Base-by-base conservation (phyloP, 1,139 yeast species). In the Pichia sp. region DNA sequence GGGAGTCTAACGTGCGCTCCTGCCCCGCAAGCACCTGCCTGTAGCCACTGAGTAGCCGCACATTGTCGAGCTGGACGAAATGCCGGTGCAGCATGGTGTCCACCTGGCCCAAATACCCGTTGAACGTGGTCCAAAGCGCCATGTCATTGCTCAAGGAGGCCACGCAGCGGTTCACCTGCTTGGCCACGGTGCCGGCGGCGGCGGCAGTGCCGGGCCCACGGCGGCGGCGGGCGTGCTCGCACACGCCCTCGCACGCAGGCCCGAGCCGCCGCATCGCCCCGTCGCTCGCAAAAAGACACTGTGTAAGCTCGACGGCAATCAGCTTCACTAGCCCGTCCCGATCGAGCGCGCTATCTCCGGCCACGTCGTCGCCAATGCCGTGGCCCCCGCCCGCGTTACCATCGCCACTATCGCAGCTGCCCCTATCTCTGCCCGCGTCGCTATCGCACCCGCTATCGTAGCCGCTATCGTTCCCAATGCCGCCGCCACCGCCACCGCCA, bases 61-160 rank as follows among this genome's bases (percentile, higher is more conserved):
- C 13, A 45, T 45, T 50, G 3, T 52, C 54, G 11, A 54, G 13
- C 19, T 49, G 42, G 11, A 49, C 38, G 13, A 38, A 43, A 36
- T 47, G 47, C 4, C 41, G 26, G 23, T 47, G 23, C 8, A 46
- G 10, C 5, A 66, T 48, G 16, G 58, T 58, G n/a, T 64, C 68
- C 3, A 64, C 45, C 10, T 56, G 23, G 47, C 58, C 61, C 43
- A 64, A 52, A 42, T 67, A 67, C 3, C 70, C 69, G 49, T 64
- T 66, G 47, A 62, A 67, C 2, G 70, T 64, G 1, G 68, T 66
- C 70, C 70, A 67, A 53, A 61, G 55, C 23, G 60, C 61, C 1
- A 59, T 46, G 31, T 59, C 49, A 7, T 40, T 26, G 3, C 57
- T 50, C 4, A 64, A 11, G 2, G 11, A 4, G 2, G 46, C 42